These are phyloP conservation scores for Lomentospora prolificans DNA, from an alignment of 2,329 filamentous ascomycete species.

Conservation along the genomic window DNA sequence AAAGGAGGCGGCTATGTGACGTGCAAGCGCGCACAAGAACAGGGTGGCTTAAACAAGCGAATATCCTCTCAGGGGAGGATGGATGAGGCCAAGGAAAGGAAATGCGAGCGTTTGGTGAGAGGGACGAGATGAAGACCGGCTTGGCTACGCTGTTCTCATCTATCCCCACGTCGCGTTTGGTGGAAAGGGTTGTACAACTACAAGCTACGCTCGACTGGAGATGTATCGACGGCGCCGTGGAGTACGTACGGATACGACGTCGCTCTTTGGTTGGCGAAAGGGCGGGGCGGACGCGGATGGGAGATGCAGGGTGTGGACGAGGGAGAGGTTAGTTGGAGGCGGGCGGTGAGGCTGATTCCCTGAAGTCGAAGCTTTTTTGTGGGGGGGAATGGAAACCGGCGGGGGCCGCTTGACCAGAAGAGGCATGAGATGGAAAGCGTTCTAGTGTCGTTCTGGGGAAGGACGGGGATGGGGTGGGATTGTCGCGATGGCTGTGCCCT, in stretches of 20 bases:
- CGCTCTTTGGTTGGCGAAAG: neutral
- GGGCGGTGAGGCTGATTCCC: conserved; percentile 1
- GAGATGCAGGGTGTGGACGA: neutral
- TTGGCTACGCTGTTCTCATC: neutral
- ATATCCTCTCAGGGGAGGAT: neutral
- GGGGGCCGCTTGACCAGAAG: neutral
- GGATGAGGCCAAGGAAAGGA: neutral
- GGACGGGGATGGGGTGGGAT: neutral
- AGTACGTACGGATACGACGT: neutral
- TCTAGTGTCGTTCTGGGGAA: neutral
- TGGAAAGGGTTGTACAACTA: neutral
- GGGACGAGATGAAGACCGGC: neutral
- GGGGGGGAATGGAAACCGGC: neutral
- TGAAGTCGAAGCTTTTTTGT: neutral
- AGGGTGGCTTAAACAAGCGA: neutral
- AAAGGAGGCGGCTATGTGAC: neutral
- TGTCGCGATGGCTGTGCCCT: neutral
- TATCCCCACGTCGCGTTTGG: neutral
- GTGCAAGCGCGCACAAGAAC: neutral
- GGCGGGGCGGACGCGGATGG: neutral
- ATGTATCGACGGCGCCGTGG: neutral
- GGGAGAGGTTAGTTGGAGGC: neutral
- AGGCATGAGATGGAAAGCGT: neutral
- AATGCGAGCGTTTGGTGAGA: neutral
- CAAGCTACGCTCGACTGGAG: neutral